These are phyloP conservation scores for Leptographium flavum DNA, from an alignment of 2,329 filamentous ascomycete genomes.

Conservation along the genomic window DNA sequence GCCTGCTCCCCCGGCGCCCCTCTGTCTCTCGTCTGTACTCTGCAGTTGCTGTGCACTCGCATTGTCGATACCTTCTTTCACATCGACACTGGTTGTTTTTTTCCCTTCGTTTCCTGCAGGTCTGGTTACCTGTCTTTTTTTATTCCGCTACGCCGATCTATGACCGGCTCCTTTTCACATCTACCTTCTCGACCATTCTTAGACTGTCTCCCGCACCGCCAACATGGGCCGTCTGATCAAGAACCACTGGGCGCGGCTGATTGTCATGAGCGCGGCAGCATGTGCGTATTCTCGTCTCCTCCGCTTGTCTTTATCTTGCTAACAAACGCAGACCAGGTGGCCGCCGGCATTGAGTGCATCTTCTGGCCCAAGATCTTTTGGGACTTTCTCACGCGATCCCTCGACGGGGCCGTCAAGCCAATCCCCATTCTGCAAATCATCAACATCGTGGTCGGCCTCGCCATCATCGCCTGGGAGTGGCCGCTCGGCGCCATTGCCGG, in stretches of 20 bases:
- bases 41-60: constrained; percentile 34
- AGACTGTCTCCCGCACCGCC: constrained; percentile 7
- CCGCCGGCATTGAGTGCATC: constrained; percentile 70
- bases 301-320: constrained; percentile 1
- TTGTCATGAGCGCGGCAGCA: constrained; percentile 69
- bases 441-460: constrained; percentile 70
- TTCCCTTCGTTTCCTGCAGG: constrained; percentile 18
- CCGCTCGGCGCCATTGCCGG: constrained; percentile 68
- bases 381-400: constrained; percentile 86
- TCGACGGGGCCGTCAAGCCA: constrained; percentile 75
- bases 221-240: constrained; percentile 96
- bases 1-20: constrained; percentile 11
- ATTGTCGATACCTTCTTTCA: constrained; percentile 39
- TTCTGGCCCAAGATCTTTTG: constrained; percentile 99
- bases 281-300: constrained; percentile 38
- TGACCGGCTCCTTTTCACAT: constrained; percentile 6
- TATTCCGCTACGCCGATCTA: constrained; percentile 9
- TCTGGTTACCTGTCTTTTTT: constrained; percentile 32
- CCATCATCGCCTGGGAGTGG: constrained; percentile 82
- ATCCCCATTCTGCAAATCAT: constrained; percentile 80
- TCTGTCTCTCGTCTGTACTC: constrained; percentile 13
- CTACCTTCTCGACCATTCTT: constrained; percentile 6
- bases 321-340: constrained; percentile 60
- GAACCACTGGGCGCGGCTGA: constrained; percentile 96
- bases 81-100: constrained; percentile 27